These are phyloP conservation scores for Didymellaceae sp. DNA, from an alignment of 2,329 filamentous ascomycete genomes.

Conservation along the genomic window DNA sequence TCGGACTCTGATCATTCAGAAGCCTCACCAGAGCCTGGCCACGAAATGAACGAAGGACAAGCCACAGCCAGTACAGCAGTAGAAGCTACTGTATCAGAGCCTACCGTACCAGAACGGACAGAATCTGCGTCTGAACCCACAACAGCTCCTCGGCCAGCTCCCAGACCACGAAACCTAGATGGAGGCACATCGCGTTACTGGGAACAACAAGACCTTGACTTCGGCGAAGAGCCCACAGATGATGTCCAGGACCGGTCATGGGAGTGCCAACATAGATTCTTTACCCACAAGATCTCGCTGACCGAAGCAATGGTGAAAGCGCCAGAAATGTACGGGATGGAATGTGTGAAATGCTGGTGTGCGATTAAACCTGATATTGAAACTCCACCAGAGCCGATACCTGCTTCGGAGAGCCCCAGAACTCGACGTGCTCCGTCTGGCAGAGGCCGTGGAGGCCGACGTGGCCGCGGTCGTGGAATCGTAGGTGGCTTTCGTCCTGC, in stretches of 20 bases:
- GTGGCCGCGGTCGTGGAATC: background rate
- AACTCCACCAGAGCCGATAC: constrained; percentile 1
- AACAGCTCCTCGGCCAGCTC: constrained; percentile 3
- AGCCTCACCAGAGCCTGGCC: background rate
- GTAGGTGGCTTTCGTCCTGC: constrained; percentile 1
- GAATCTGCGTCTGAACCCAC: background rate
- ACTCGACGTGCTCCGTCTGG: background rate
- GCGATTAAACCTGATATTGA: constrained; percentile 32
- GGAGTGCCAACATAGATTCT: constrained; percentile 37
- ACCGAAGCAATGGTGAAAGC: constrained; percentile 16
- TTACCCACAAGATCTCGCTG: constrained; percentile 22
- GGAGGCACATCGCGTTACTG: constrained; percentile 39
- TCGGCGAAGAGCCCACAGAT: constrained; percentile 48
- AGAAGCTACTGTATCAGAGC: background rate
- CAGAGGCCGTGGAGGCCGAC: background rate
- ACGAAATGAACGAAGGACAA: constrained; percentile 1
- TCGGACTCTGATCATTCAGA: constrained; percentile 35
- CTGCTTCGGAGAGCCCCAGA: background rate
- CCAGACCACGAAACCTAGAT: constrained; percentile 43
- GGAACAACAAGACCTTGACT: constrained; percentile 38
- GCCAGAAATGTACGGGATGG: constrained; percentile 23
- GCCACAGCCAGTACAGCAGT: background rate
- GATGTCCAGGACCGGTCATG: constrained; percentile 29
- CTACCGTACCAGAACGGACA: too few species aligned
- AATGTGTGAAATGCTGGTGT: constrained; percentile 42